Conservation (phyloP, 441 rosid species). For the Croton laevigatus region DNA sequence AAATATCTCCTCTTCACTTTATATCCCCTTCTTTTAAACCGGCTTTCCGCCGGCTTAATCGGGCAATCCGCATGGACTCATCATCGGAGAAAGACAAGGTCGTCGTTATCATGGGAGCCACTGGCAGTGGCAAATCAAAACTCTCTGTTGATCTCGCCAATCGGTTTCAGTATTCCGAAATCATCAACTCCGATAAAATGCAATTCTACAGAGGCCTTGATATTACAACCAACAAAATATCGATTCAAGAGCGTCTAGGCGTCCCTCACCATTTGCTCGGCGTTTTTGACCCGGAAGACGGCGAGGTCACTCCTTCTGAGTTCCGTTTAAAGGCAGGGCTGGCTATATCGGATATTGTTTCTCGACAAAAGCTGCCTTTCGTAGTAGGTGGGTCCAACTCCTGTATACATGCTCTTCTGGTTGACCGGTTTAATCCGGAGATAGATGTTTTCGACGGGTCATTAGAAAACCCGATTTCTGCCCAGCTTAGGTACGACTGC, state of each 20-base stretch:
- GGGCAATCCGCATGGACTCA: conserved; percentile 27
- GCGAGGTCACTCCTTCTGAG: conserved; percentile 47
- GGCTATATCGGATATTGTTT: conserved; percentile 37
- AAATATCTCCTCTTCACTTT: neutral
- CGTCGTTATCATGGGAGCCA: conserved; percentile 81
- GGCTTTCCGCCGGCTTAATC: conserved; percentile 2
- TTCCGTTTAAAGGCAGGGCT: conserved; percentile 50
- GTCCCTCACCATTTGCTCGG: conserved; percentile 80
- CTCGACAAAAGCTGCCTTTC: conserved; percentile 51
- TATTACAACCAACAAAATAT: conserved; percentile 74
- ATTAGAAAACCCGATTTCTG: conserved; percentile 25
- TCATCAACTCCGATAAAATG: conserved; percentile 86
- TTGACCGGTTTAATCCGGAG: conserved; percentile 48
- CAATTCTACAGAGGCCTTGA: conserved; percentile 75
- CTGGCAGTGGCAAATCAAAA: conserved; percentile 76
- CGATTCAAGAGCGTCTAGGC: conserved; percentile 47
- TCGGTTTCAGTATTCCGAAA: conserved; percentile 40
- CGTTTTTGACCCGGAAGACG: conserved; percentile 32
- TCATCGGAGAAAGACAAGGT: conserved; percentile 44
- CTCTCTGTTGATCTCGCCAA: conserved; percentile 76
- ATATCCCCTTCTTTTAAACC: neutral
- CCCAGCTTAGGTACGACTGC: conserved; percentile 60
- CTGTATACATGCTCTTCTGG: conserved; percentile 62
- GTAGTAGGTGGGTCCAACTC: conserved; percentile 93
- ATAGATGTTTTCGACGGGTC: conserved; percentile 41